These are phyloP conservation scores for Zygoascus meyerae DNA, from an alignment of 1,139 yeast genomes.

Conservation along the genomic window DNA sequence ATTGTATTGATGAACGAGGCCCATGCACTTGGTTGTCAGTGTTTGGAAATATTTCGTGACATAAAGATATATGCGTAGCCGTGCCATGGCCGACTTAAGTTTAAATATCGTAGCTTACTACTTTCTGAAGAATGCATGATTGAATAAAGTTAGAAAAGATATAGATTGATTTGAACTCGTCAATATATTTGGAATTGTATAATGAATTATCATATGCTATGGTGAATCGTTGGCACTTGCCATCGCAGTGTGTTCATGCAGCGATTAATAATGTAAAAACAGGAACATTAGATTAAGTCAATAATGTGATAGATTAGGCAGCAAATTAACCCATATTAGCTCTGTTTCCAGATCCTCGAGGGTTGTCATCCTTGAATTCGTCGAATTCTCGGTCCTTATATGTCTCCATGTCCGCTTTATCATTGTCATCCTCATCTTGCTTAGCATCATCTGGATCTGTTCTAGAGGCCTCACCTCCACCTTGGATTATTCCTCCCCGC, in stretches of 20 bases:
- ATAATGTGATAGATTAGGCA: background rate
- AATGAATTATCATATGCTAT: no score
- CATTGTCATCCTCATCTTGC: constrained; percentile 49
- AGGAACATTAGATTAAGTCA: no score
- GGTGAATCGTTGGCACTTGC: no score
- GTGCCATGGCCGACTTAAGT: constrained; percentile 1
- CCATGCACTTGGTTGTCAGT: no score
- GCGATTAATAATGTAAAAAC: no score
- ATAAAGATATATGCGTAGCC: background rate
- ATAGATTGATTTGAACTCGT: no score
- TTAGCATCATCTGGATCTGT: constrained; percentile 34
- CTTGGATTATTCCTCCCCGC: constrained; percentile 67
- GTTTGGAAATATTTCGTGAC: no score
- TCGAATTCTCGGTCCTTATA: constrained; percentile 82
- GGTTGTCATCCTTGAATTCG: constrained; percentile 81
- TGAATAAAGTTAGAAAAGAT: no score
- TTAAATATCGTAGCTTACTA: no score
- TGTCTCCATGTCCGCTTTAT: constrained; percentile 49
- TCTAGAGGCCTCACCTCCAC: constrained; percentile 38
- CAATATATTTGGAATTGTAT: no score
- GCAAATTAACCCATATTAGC: constrained; percentile 50
- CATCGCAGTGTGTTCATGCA: no score
- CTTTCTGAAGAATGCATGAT: no score
- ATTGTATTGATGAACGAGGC: background rate
- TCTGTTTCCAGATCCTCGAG: constrained; percentile 75